Base-by-base conservation (phyloP, 176 grass and related monocot genomes). In the Coix lacrymajobi region DNA sequence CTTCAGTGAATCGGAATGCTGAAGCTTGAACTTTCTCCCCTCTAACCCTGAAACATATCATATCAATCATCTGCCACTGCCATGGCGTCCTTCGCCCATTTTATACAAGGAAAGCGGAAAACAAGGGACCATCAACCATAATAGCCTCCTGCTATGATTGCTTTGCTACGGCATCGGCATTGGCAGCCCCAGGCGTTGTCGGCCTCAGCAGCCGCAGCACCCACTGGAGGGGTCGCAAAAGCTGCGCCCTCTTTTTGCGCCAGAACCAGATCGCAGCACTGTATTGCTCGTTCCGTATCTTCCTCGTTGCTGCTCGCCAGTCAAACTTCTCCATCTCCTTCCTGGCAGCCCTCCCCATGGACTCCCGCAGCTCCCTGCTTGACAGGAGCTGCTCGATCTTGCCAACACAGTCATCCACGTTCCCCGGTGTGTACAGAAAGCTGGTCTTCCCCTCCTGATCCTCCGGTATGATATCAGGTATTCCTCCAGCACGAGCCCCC, bases 261-360 rank as follows among this genome's bases (percentile, higher is more conserved):
- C 92, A 91, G 78, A 85, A 91, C 81, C 89, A 91, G 25, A 94
- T 89, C 0, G 89, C 92, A 4, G 89, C 86, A 8, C 65, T 92
- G 91, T 92, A 92, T 76, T 92, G 87, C 66, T 92, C 84, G 7
- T 92, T 87, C 65, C 89, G 89, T 36, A 94, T 91, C n/a, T 89
- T 87, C 54, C 73, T 81, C 1, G 92, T 89, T 0, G 92, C 89
- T 0, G 73, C 89, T 77, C 79, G 78, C 92, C 92, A 94, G 22
- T 87, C 86, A 0, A 87, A 85, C 73, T 94, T 94, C 73, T 94
- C 89, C 92, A 87, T 94, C 81, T 94, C 92, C 58, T 83, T 88
- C 16, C 92, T 87, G 14, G 86, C 92, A 67, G 89, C 88, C 56
- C 72, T 88, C 28, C 83, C 86, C 86, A 94, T 91, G 14, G 69